Evolutionary conservation across 2,329 filamentous ascomycete genomes (phyloP), one percentile per base, ranked within the genome.

Genomic region (Colletotrichum cordylinicola): DNA sequence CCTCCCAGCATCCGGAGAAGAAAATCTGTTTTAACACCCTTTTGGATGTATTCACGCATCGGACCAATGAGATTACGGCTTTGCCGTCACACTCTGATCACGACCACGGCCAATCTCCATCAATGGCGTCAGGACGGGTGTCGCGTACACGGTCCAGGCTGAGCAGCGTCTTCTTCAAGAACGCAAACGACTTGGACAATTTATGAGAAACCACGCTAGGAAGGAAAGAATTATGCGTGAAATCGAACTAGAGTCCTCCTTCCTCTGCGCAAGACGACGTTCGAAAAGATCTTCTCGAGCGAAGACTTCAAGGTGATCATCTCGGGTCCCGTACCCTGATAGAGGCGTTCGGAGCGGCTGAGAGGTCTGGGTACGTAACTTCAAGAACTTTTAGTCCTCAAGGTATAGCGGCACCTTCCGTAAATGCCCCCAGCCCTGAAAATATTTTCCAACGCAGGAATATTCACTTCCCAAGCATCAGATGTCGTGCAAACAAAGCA

Each of bases 261-360:
- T 10, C 4, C 8, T 7, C 18, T 12, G 6, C 39, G 39, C 0
- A n/a, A 2, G 1, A 3, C 9, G 18, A 21, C n/a, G 10, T 10
- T 52, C 6, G 43, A 15, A 52, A n/a, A 52, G n/a, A 52, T 0
- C 43, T 52, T 52, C 43, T 52, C 0, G 2, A 52, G 43, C 43
- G 6, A 52, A 0, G n/a, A 52, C 6, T 13, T 52, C n/a, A 52
- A 52, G 43, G 12, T 52, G 2, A 52, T 24, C 43, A 52, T 21
- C 10, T 24, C 43, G 43, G 43, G 43, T 52, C 43, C n/a, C 43
- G 10, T 52, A 24, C n/a, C 43, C 43, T 52, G 43, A 52, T 52
- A 0, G 2, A 52, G n/a, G 10, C 43, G 43, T 52, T 0, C 12
- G 43, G 10, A 21, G 43, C 43, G 43, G n/a, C 13, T 52, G 43